Evolutionary conservation across 2,329 filamentous ascomycete genomes (phyloP), one percentile per base, ranked within the genome.

Genomic region (Monosporascus ibericus): DNA sequence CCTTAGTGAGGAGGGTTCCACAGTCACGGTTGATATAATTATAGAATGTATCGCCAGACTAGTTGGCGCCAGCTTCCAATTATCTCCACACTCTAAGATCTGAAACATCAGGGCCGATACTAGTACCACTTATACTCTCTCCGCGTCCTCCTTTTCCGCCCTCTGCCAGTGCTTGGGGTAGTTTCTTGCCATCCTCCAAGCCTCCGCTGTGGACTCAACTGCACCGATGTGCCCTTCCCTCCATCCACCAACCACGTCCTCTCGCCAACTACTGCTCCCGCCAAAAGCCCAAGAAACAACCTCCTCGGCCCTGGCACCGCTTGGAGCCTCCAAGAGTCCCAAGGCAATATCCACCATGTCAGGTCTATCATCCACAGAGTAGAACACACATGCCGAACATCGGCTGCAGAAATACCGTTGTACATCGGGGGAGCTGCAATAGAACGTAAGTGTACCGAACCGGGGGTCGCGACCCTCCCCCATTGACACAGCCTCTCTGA

Each of bases 351-450:
- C 73, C 1, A 78, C 62, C 7, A 74, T 54, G 0, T 71, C 64
- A 0, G 70, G 65, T 2, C 72, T 63, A 4, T 67, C 60, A 17
- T 75, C 70, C 0, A 60, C 60, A 0, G 71, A 68, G 52, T 75
- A 80, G 51, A 80, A 78, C 0, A 78, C 65, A 11, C 58, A 63
- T 0, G 77, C 75, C 0, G 75, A 76, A 62, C 77, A 80, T 1
- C 56, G 65, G 0, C 68, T 69, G 61, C 77, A 81, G 54, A 75
- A 79, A 53, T 77, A 79, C 1, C 77, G 64, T 51, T 75, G 69
- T 1, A 77, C 72, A 15, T 68, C 70, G 0, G 70, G 61, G 0
- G 74, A 77, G 47, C 75, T 78, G 8, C 60, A 57, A 55, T 75
- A 76, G 27, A 70, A 69, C 0, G 65, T 58, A 5, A 80, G 63